Evolutionary conservation across 805 yeast genomes (phyloP).

Genomic region (Ogataea thermomethanolica): DNA sequence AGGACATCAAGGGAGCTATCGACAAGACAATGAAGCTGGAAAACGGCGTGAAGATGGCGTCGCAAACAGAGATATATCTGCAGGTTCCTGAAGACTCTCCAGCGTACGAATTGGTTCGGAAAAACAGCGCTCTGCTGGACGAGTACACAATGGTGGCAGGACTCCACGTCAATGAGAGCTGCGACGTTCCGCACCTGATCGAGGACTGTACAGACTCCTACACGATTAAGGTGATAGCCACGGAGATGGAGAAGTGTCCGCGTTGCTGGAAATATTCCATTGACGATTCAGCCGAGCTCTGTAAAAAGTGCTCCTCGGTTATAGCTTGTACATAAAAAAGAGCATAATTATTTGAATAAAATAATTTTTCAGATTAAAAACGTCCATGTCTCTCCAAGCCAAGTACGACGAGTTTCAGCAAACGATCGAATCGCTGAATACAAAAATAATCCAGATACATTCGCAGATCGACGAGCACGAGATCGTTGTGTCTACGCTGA

Average conservation of each 20-base stretch:
- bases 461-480: constrained; percentile 45
- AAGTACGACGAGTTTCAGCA: constrained; percentile 52
- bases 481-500: constrained; percentile 58
- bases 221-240: neutral
- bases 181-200: neutral
- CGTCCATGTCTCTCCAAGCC: constrained; percentile 35
- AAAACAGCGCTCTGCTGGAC: constrained; percentile 42
- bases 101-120: constrained; percentile 17
- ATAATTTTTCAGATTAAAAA: neutral
- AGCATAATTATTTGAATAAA: neutral
- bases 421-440: constrained; percentile 42
- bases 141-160: constrained; percentile 65
- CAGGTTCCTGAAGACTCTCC: constrained; percentile 13
- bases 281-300: constrained; percentile 47
- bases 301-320: constrained; percentile 60
- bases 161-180: constrained; percentile 36
- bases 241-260: constrained; percentile 64
- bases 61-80: constrained; percentile 52
- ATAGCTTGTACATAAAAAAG: constrained; percentile 17
- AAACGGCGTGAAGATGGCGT: constrained; percentile 48
- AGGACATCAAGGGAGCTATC: constrained; percentile 45
- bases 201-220: neutral
- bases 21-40: constrained; percentile 57
- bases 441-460: constrained; percentile 46
- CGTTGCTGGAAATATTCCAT: constrained; percentile 89